These are phyloP conservation scores for Euphorbia celastroides DNA, from an alignment of 441 rosid species.

Conservation along the genomic window DNA sequence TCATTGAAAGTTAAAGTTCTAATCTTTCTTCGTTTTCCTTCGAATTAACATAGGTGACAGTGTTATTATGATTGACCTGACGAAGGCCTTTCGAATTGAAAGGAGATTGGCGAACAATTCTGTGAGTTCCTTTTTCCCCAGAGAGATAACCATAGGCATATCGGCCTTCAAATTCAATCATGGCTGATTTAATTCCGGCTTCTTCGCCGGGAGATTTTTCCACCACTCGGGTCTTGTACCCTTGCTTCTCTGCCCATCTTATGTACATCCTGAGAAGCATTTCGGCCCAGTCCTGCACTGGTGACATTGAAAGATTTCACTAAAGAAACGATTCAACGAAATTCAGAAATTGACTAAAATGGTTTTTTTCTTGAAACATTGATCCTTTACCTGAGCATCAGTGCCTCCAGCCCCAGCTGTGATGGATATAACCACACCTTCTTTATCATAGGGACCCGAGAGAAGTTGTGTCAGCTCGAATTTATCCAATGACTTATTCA, in stretches of 20 bases:
- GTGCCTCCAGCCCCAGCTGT: conserved; percentile 99
- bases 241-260: conserved; percentile 97
- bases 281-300: conserved; percentile 99
- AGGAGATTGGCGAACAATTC: conserved; percentile 92
- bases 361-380: not conserved
- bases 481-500: conserved; percentile 57
- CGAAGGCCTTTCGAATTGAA: conserved; percentile 98
- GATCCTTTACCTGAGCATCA: conserved; percentile 78
- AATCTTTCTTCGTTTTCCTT: not conserved
- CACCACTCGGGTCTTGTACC: conserved; percentile 77
- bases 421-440: conserved; percentile 76
- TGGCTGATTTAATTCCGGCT: conserved; percentile 95
- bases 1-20: conserved; percentile 17
- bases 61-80: conserved; percentile 45
- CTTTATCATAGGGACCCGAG: conserved; percentile 87
- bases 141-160: conserved; percentile 90
- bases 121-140: conserved; percentile 94
- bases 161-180: conserved; percentile 79
- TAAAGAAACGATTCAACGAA: conserved; percentile 14
- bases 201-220: conserved; percentile 91
- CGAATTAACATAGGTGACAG: not conserved
- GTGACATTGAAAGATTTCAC: conserved; percentile 36
- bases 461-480: conserved; percentile 91
- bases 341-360: not conserved
- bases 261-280: conserved; percentile 93